Conservation (phyloP, 2,329 filamentous ascomycete species). For the Alternaria alternata region DNA sequence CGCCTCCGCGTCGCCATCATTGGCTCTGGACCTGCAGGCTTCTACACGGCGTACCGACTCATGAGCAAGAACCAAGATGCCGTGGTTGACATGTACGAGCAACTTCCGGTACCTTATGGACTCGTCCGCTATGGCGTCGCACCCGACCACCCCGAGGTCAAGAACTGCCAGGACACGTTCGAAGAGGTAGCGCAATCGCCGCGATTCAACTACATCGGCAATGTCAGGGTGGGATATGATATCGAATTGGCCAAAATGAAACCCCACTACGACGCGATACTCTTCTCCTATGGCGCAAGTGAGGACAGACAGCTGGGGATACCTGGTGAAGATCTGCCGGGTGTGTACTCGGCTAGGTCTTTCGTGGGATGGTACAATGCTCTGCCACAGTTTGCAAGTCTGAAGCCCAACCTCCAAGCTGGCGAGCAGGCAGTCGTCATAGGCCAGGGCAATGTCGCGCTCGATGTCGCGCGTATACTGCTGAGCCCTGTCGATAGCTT, state of each 20-base stretch:
- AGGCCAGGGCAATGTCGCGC: slow-evolving; percentile 93
- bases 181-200: slow-evolving; percentile 83
- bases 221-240: slow-evolving; percentile 76
- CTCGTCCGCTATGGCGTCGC: slow-evolving; percentile 94
- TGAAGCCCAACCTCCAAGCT: slow-evolving; percentile 75
- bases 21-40: slow-evolving; percentile 93
- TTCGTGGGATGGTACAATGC: slow-evolving; percentile 99
- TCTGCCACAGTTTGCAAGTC: slow-evolving; percentile 77
- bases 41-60: slow-evolving; percentile 89
- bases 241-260: slow-evolving; percentile 74
- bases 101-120: slow-evolving; percentile 89
- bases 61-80: slow-evolving; percentile 77
- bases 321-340: slow-evolving; percentile 78
- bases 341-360: slow-evolving; percentile 85
- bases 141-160: slow-evolving; percentile 98
- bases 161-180: slow-evolving; percentile 97
- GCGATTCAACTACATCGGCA: slow-evolving; percentile 90
- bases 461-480: slow-evolving; percentile 91
- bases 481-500: slow-evolving; percentile 78
- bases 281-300: slow-evolving; percentile 92
- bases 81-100: slow-evolving; percentile 94
- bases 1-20: slow-evolving; percentile 85
- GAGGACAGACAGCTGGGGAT: slow-evolving; percentile 81
- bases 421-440: slow-evolving; percentile 87
- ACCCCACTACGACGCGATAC: slow-evolving; percentile 87